Base-by-base conservation (phyloP, 1,139 yeast species). In the Pichia inconspicua region DNA sequence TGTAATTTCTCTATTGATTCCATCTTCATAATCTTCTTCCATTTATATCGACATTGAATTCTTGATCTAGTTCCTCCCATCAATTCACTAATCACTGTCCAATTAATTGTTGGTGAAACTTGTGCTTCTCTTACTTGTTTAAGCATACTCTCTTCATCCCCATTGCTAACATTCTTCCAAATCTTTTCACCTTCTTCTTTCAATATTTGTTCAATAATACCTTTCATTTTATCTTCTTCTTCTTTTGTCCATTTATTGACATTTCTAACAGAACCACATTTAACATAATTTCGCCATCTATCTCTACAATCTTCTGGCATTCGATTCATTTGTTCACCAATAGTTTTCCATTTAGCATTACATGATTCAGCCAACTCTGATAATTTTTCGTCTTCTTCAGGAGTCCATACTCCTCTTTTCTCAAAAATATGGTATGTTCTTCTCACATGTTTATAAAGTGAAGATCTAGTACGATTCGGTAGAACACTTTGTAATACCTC, bases 291-390 rank as follows among this genome's bases (percentile, higher is more conserved):
- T 65, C 97, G 75, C 96, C 96, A 90, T 55, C 97, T 74, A 63
- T 90, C 97, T 55, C 97, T 75, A 64, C 97, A 89, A 67, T 90
- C 97, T 61, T 90, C 97, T 0, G 97, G 97, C 97, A 90, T 90
- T 59, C 97, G 75, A 12, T 87, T 87, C 79, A 89, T 71, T 9
- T 73, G 67, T 48, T 75, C 75, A 3, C 96, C 96, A 53, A 89
- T 84, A 41, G 74, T 73, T 57, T 86, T 85, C 97, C 97, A 89
- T 60, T 84, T 87, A 14, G 92, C 88, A 50, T 82, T 86, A 55
- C 80, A 77, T 37, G 80, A 79, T 9, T 74, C 67, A 5, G 87
- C 86, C 47, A 87, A 69, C 49, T 73, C 74, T 1, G 80, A 77
- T 48, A 90, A 70, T 46, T 74, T 73, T 38, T 69, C 75, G 64